Percentiles rank a stretch among this genome's conserved stretches.
These are phyloP conservation scores for Debaryomyces nepalensis DNA, from an alignment of 1,139 yeast genomes.

Conservation along the genomic window DNA sequence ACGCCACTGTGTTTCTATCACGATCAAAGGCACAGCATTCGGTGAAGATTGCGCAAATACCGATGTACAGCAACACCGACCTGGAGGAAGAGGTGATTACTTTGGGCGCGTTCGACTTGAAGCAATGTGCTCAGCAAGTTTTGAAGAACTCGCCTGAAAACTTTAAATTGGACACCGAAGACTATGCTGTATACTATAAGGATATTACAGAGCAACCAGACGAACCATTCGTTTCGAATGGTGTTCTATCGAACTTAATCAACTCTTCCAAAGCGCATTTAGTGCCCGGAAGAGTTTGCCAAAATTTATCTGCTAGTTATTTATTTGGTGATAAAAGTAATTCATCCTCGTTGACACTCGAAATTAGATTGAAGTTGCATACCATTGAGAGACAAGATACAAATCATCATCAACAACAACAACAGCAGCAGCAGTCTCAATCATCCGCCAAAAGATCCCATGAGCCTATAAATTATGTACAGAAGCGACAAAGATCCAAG, in stretches of 20 bases:
- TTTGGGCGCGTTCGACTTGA: constrained; percentile 61
- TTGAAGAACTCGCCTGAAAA: constrained; percentile 61
- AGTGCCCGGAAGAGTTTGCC: constrained; percentile 74
- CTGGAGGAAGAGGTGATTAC: constrained; percentile 43
- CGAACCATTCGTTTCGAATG: constrained; percentile 78
- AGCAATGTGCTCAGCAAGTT: constrained; percentile 55
- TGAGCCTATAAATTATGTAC: constrained; percentile 8
- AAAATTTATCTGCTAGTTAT: constrained; percentile 61
- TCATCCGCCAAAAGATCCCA: constrained; percentile 16
- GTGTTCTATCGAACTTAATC: constrained; percentile 56
- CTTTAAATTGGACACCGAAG: constrained; percentile 51
- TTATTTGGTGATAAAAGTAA: constrained; percentile 49
- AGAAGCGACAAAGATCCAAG: constrained; percentile 11
- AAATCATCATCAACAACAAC: constrained; percentile 15
- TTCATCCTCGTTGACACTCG: constrained; percentile 60
- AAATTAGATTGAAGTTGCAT: constrained; percentile 64
- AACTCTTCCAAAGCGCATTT: constrained; percentile 36
- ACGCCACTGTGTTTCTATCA: constrained; percentile 60
- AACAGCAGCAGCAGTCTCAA: constrained; percentile 17
- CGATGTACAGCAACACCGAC: constrained; percentile 33
- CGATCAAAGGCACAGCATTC: constrained; percentile 50
- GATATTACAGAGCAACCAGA: constrained; percentile 74
- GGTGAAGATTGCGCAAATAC: constrained; percentile 53
- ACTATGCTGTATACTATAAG: constrained; percentile 72
- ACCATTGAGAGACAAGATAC: constrained; percentile 34